Conservation (phyloP, 2,329 filamentous ascomycete genomes). For the Rhinocladiella mackenziei region DNA sequence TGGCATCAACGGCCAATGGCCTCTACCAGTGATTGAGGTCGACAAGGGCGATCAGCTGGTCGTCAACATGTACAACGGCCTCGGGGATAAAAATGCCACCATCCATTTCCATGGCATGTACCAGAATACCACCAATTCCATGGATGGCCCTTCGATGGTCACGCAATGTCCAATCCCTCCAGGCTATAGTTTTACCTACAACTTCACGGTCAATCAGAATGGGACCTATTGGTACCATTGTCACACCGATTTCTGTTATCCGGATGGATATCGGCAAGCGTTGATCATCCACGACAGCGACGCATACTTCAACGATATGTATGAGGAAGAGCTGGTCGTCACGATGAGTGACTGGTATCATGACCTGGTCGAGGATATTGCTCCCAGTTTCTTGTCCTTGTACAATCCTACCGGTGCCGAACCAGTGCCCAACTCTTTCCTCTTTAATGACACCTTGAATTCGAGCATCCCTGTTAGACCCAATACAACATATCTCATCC, state of each 20-base stretch:
- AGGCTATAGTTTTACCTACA: conserved; percentile 60
- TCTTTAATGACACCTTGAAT: conserved; percentile 66
- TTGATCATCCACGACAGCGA: conserved; percentile 60
- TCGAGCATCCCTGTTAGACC: conserved; percentile 57
- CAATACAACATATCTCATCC: conserved; percentile 69
- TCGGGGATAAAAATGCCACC: conserved; percentile 61
- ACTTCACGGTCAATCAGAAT: conserved; percentile 57
- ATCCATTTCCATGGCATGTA: conserved; percentile 76
- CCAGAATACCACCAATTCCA: conserved; percentile 68
- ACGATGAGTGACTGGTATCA: conserved; percentile 74
- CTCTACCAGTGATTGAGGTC: conserved; percentile 66
- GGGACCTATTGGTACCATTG: conserved; percentile 65
- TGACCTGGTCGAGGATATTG: conserved; percentile 56
- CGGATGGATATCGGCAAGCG: conserved; percentile 64
- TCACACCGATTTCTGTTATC: conserved; percentile 60
- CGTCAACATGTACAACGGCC: conserved; percentile 65
- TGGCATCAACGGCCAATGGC: conserved; percentile 71
- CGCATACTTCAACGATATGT: conserved; percentile 50
- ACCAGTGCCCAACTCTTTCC: conserved; percentile 61
- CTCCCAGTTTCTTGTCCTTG: conserved; percentile 37
- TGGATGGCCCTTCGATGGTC: conserved; percentile 67
- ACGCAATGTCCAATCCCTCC: conserved; percentile 66
- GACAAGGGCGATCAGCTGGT: conserved; percentile 69
- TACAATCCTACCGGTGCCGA: conserved; percentile 58
- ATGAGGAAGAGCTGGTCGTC: conserved; percentile 59